phyloP scores from a whole-genome alignment of 805 yeast species.

The Nematodospora valgi region DNA sequence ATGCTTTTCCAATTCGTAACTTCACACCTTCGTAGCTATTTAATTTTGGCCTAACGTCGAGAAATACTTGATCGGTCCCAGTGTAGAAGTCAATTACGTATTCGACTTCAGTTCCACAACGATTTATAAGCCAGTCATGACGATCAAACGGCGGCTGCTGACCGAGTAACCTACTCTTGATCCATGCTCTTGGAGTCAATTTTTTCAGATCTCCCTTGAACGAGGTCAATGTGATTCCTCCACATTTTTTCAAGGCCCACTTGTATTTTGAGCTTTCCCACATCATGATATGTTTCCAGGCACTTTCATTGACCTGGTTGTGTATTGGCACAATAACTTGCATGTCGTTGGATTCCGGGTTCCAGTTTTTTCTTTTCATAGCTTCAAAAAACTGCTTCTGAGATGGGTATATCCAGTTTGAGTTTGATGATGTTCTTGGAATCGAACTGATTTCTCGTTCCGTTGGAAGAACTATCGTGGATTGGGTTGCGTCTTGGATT shows the following conservation, averaged over 20 bases:
- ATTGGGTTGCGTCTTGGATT: slow-evolving; percentile 22
- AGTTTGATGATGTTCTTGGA: slow-evolving; percentile 61
- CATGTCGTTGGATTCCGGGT: slow-evolving; percentile 82
- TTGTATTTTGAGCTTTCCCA: slow-evolving; percentile 74
- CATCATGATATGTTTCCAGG: slow-evolving; percentile 76
- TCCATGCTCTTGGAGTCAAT: slow-evolving; percentile 81
- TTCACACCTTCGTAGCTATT: slow-evolving; percentile 77
- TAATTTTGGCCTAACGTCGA: slow-evolving; percentile 92
- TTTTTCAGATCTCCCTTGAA: slow-evolving; percentile 87
- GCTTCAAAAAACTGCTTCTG: slow-evolving; percentile 94
- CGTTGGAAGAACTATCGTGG: slow-evolving; percentile 48
- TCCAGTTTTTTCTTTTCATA: slow-evolving; percentile 87
- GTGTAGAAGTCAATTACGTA: slow-evolving; percentile 94
- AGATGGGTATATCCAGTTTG: slow-evolving; percentile 93
- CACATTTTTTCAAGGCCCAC: slow-evolving; percentile 51
- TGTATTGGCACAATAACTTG: slow-evolving; percentile 89
- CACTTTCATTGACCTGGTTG: slow-evolving; percentile 88
- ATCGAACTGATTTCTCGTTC: slow-evolving; percentile 78
- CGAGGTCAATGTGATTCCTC: slow-evolving; percentile 79
- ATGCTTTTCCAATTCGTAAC: slow-evolving; percentile 60
- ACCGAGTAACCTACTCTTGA: slow-evolving; percentile 63
- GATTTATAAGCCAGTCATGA: slow-evolving; percentile 88
- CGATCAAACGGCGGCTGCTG: slow-evolving; percentile 85
- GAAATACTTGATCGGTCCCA: slow-evolving; percentile 47
- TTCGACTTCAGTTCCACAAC: slow-evolving; percentile 81